Percentiles rank a stretch among this genome's conserved stretches.
Evolutionary conservation across 768 basidiomycete species (phyloP).

Genomic region (Filobasidium wieringae): DNA sequence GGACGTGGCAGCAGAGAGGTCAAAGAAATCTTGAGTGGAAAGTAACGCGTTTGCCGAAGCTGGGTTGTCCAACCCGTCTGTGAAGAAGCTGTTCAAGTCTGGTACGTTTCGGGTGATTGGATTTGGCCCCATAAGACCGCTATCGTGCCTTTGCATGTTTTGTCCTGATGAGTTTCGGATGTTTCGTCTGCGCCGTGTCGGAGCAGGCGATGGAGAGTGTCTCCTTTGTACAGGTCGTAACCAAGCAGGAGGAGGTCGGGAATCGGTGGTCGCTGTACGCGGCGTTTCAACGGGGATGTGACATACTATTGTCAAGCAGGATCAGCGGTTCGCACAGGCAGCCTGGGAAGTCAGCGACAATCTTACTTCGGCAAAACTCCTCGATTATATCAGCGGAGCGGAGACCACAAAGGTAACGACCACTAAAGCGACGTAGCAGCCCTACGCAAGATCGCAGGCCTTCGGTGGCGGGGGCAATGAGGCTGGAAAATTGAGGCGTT

Average conservation of each 20-base stretch:
- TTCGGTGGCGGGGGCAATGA: slow-evolving; percentile 72
- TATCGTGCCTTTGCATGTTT: no score
- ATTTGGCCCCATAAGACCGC: no score
- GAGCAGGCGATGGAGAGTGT: slow-evolving; percentile 44
- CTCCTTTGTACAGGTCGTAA: slow-evolving; percentile 57
- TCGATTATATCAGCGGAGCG: slow-evolving; percentile 86
- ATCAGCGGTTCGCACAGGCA: not conserved
- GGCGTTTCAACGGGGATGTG: slow-evolving; percentile 66
- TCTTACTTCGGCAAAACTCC: slow-evolving; percentile 75
- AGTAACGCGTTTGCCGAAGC: slow-evolving; percentile 28
- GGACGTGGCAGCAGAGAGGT: slow-evolving; percentile 27
- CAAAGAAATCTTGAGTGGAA: slow-evolving; percentile 38
- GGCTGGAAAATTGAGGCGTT: slow-evolving; percentile 57
- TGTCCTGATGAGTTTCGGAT: no score
- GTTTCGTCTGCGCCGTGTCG: slow-evolving; percentile 1
- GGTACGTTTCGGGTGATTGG: not conserved
- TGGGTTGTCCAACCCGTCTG: slow-evolving; percentile 16
- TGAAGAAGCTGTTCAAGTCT: slow-evolving; percentile 11
- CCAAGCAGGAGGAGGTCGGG: slow-evolving; percentile 58
- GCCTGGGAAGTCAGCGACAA: slow-evolving; percentile 24
- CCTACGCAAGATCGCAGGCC: slow-evolving; percentile 78
- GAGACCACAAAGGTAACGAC: slow-evolving; percentile 80
- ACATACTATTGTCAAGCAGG: slow-evolving; percentile 52
- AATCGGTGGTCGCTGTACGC: slow-evolving; percentile 45
- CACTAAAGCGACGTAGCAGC: slow-evolving; percentile 73